Percentiles rank a stretch among this genome's conserved stretches.
phyloP scores from a whole-genome alignment of 306 rosid species.

The Purshia tridentata region DNA sequence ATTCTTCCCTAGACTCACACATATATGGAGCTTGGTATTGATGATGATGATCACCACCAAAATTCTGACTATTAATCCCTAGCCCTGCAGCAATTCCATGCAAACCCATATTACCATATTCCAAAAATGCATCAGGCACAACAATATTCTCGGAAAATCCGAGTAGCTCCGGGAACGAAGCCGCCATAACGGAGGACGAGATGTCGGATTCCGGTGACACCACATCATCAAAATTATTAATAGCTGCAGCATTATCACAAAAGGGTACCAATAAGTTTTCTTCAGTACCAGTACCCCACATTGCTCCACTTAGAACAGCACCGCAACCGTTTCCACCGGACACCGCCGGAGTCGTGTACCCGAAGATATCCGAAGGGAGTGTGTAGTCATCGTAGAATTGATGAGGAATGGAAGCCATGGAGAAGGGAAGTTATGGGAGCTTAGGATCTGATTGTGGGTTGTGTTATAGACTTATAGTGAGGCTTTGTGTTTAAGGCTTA shows the following conservation, averaged over 20 bases:
- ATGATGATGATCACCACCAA: conserved; percentile 32
- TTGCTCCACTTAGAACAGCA: conserved; percentile 23
- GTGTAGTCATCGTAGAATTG: conserved; percentile 50
- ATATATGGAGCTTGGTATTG: neutral
- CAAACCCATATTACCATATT: conserved; percentile 30
- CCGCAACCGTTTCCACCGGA: neutral
- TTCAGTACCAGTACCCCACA: conserved; percentile 41
- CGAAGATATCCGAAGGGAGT: conserved; percentile 32
- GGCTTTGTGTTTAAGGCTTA: neutral
- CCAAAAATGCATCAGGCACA: conserved; percentile 31
- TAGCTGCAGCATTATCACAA: conserved; percentile 28
- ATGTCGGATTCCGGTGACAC: conserved; percentile 17
- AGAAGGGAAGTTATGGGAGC: conserved; percentile 21
- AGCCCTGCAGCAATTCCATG: conserved; percentile 34
- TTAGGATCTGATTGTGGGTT: neutral
- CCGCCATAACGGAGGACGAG: conserved; percentile 33
- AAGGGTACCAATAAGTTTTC: conserved; percentile 32
- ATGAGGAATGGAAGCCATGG: conserved; percentile 53
- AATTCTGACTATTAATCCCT: conserved; percentile 28
- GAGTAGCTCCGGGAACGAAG: conserved; percentile 32
- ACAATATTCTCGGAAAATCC: conserved; percentile 38
- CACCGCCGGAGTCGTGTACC: conserved; percentile 17
- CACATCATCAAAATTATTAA: neutral
- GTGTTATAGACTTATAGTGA: neutral
- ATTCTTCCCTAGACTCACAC: conserved; percentile 49